Percentiles rank a stretch among this genome's conserved stretches.
Conservation (phyloP, 2,329 filamentous ascomycete species). For the Paecilomyces niveus region DNA sequence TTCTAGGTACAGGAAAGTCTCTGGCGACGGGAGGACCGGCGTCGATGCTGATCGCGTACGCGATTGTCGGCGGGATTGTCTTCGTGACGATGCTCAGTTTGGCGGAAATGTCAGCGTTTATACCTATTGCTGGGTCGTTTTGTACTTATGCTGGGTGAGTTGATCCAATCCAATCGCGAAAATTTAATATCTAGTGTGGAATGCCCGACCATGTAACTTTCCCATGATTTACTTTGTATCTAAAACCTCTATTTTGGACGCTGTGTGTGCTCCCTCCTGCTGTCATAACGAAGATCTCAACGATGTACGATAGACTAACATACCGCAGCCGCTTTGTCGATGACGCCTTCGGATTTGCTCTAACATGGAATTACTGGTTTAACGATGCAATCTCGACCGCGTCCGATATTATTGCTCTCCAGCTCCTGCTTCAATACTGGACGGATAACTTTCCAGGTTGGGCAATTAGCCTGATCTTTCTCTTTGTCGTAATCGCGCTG, state of each 20-base stretch:
- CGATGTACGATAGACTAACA: not conserved
- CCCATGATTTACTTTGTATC: not conserved
- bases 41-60: conserved; percentile 51
- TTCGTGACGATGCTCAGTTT: conserved; percentile 39
- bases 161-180: not conserved
- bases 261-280: too few relatives aligned
- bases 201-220: not conserved
- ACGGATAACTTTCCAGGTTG: conserved; percentile 56
- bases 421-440: conserved; percentile 57
- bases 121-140: conserved; percentile 49
- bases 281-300: not conserved
- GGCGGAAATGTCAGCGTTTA: conserved; percentile 55
- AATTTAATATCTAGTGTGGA: conserved; percentile 5
- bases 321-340: conserved; percentile 36
- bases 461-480: conserved; percentile 57
- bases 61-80: conserved; percentile 51
- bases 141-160: conserved; percentile 48
- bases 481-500: conserved; percentile 47
- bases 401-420: conserved; percentile 53
- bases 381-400: conserved; percentile 58
- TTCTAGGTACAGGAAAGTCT: conserved; percentile 56
- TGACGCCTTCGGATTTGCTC: conserved; percentile 37
- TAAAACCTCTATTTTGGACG: not conserved
- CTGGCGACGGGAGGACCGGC: conserved; percentile 55
- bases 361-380: conserved; percentile 52